Conservation (phyloP, 2,329 filamentous ascomycete species). For the Incumbomyces delicatus region DNA sequence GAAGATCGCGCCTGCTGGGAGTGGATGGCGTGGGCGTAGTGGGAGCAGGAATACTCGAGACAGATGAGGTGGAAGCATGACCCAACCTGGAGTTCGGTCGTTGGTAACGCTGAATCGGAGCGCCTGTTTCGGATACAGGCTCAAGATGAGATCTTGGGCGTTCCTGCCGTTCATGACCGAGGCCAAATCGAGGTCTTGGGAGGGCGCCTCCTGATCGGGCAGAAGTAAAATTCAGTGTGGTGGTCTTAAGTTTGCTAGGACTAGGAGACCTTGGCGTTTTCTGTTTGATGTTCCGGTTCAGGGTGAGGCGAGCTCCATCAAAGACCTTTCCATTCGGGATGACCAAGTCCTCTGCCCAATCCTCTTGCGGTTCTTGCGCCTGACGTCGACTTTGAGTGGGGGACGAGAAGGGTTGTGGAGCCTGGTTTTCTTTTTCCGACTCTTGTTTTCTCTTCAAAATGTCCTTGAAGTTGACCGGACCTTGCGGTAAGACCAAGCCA, state of each 20-base stretch:
- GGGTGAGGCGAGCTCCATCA: conserved; percentile 65
- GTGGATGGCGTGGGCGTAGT: conserved; percentile 50
- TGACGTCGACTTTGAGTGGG: conserved; percentile 22
- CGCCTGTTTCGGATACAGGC: conserved; percentile 83
- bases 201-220: conserved; percentile 46
- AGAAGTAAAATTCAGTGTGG: conserved; percentile 85
- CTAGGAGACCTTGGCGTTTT: conserved; percentile 62
- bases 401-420: conserved; percentile 23
- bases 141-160: conserved; percentile 69
- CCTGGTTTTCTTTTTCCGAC: conserved; percentile 28
- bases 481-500: conserved; percentile 74
- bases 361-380: conserved; percentile 44
- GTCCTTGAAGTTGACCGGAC: conserved; percentile 72
- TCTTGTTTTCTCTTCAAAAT: conserved; percentile 62
- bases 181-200: conserved; percentile 63
- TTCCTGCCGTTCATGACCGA: conserved; percentile 50
- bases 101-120: conserved; percentile 53
- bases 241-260: conserved; percentile 53
- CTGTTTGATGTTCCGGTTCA: conserved; percentile 86
- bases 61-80: conserved; percentile 60
- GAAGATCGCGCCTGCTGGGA: conserved; percentile 52
- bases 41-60: conserved; percentile 53
- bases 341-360: conserved; percentile 79
- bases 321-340: conserved; percentile 76
- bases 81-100: conserved; percentile 58